Evolutionary conservation across 1,139 yeast genomes (phyloP), one percentile per base, ranked within the genome.

Genomic region (Nadsonia commutata): DNA sequence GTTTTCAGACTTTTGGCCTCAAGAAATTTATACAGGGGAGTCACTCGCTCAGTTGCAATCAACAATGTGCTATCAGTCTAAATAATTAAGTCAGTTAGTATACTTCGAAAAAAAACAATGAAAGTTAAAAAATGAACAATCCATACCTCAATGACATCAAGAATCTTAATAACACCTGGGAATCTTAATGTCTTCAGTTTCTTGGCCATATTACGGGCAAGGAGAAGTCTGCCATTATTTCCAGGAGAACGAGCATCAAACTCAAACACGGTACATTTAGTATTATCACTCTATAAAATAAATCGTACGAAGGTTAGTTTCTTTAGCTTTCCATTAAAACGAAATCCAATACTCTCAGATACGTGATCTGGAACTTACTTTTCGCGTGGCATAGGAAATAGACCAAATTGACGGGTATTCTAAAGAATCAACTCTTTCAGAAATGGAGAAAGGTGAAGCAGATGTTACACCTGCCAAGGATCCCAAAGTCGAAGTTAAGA

Each of bases 11-110:
- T 31, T 37, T 18, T 39, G 13, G 52, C 51, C 17, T 48, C 49
- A 22, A 54, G 40, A 7, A 43, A 48, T 17, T 46, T 56, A 27
- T 61, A 54, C 44, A 85, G 65, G 0, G 94, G 93, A n/a, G 56
- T 54, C 1, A 81, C 85, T 13, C 75, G 71, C 58, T 90, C 98
- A 1, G 95, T 81, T 8, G 86, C 70, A 21, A 88, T 69, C 52
- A 80, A 79, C n/a, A 82, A 62, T 40, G 60, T 62, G 19, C 69
- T 64, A 40, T 79, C 84, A 37, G 71, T 70, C 56, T 81, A 65
- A n/a, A 13, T 58, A 19, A 31, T 31, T 40, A 5, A 13, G 40
- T 42, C 19, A 23, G 38, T 9, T 19, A 20, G 27, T 31, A 18
- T 17, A n/a, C n/a, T n/a, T 18, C 22, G 7, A 3, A 18, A 18